Evolutionary conservation across 805 yeast species (phyloP).

Genomic region (Scheffersomyces ergatensis): DNA sequence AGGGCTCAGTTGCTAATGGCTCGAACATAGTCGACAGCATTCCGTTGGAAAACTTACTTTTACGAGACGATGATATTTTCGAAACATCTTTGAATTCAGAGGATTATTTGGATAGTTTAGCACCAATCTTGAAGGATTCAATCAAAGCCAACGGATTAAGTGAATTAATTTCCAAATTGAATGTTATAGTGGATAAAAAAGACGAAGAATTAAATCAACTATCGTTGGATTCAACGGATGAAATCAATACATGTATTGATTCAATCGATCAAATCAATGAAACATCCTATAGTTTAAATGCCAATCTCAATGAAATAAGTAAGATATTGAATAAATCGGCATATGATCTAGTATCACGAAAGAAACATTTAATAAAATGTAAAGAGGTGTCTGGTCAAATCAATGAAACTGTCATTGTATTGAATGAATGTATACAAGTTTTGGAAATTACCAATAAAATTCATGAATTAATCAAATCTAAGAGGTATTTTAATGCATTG

Average conservation of each 20-base stretch:
- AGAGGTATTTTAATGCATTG: slow-evolving; percentile 81
- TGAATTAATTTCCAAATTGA: slow-evolving; percentile 54
- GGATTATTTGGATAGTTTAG: slow-evolving; percentile 75
- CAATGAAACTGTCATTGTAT: slow-evolving; percentile 65
- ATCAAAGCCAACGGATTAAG: slow-evolving; percentile 53
- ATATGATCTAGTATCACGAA: slow-evolving; percentile 57
- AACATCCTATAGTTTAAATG: slow-evolving; percentile 54
- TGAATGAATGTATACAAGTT: slow-evolving; percentile 73
- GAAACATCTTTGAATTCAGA: slow-evolving; percentile 52
- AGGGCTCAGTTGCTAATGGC: background rate
- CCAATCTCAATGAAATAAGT: slow-evolving; percentile 56
- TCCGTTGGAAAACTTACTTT: slow-evolving; percentile 34
- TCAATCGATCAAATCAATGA: slow-evolving; percentile 61
- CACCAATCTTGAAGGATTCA: slow-evolving; percentile 70
- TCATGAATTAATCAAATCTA: slow-evolving; percentile 71
- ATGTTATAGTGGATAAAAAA: slow-evolving; percentile 54
- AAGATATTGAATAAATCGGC: slow-evolving; percentile 64
- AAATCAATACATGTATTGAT: slow-evolving; percentile 56
- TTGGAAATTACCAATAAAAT: slow-evolving; percentile 84
- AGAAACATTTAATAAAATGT: slow-evolving; percentile 55
- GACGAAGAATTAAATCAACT: slow-evolving; percentile 62
- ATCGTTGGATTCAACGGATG: slow-evolving; percentile 60
- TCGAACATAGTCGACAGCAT: slow-evolving; percentile 16
- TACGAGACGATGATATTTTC: slow-evolving; percentile 41
- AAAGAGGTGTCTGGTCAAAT: slow-evolving; percentile 67